Conservation (phyloP, 768 basidiomycete genomes). For the Myochromella boudieri region DNA sequence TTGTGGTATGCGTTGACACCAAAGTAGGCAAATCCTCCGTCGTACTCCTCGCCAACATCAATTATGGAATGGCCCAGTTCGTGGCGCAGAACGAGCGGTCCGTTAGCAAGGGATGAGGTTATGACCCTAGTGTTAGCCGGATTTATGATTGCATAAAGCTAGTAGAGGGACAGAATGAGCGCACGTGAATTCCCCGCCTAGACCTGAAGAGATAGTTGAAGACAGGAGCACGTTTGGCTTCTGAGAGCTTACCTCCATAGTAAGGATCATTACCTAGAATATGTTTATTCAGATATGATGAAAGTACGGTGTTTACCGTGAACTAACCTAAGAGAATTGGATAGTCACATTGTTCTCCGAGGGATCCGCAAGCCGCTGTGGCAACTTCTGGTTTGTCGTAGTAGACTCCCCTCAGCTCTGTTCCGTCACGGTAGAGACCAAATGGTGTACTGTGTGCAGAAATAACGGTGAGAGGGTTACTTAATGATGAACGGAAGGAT, state of each 20-base stretch:
- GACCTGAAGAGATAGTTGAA: slow-evolving; percentile 37
- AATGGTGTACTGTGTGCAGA: slow-evolving; percentile 60
- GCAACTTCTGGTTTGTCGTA: slow-evolving; percentile 69
- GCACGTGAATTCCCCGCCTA: slow-evolving; percentile 79
- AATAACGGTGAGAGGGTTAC: no score
- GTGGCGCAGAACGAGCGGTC: slow-evolving; percentile 73
- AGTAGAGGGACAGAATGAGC: slow-evolving; percentile 19
- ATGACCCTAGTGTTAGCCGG: slow-evolving; percentile 72
- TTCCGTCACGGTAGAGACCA: slow-evolving; percentile 76
- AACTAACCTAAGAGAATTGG: slow-evolving; percentile 68
- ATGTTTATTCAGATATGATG: neutral
- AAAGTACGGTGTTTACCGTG: neutral
- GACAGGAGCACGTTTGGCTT: neutral
- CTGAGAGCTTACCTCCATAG: slow-evolving; percentile 60
- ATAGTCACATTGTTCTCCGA: slow-evolving; percentile 69
- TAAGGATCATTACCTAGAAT: slow-evolving; percentile 71
- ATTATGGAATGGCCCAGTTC: slow-evolving; percentile 83
- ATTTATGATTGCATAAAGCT: neutral
- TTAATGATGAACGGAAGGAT: neutral
- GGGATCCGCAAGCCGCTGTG: slow-evolving; percentile 61
- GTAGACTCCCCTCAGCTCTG: slow-evolving; percentile 73
- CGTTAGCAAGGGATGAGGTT: slow-evolving; percentile 73
- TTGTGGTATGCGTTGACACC: slow-evolving; percentile 63
- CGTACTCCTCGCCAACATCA: slow-evolving; percentile 80
- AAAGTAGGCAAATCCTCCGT: slow-evolving; percentile 73